Percentiles rank a stretch among this genome's conserved stretches.
Evolutionary conservation across 2,329 filamentous ascomycete genomes (phyloP).

Genomic region (Beauveria bassiana): DNA sequence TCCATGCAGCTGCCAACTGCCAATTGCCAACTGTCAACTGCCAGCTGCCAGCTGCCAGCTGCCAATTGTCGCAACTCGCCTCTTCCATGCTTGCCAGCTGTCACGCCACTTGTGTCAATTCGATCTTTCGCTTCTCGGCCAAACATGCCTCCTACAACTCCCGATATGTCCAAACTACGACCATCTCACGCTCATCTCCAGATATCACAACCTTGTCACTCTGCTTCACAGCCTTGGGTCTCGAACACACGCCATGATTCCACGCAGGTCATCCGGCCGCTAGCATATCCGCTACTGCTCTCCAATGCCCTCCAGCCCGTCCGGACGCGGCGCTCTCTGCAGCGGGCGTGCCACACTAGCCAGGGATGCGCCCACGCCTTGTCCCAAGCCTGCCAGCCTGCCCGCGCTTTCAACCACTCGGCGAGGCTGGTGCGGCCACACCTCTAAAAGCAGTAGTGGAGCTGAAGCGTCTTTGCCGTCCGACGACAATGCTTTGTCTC

Average conservation of each 20-base stretch:
- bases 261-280: constrained; percentile 7
- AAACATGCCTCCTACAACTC: neutral
- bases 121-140: neutral
- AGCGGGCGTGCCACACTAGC: constrained; percentile 7
- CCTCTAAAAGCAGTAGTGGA: neutral
- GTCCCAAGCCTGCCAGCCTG: neutral
- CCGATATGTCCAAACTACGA: neutral
- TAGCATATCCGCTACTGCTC: constrained; percentile 5
- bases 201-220: constrained; percentile 1
- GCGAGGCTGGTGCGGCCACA: neutral
- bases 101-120: neutral
- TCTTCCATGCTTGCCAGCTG: neutral
- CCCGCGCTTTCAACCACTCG: neutral
- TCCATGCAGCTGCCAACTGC: neutral
- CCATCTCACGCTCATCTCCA: neutral
- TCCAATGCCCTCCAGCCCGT: constrained; percentile 1
- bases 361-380: constrained; percentile 5
- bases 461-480: neutral
- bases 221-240: neutral
- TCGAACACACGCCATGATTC: constrained; percentile 3
- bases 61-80: neutral
- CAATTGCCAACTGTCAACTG: neutral
- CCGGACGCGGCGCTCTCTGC: constrained; percentile 9
- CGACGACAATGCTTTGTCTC: neutral
- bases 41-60: neutral